Evolutionary conservation across 2,329 filamentous ascomycete genomes (phyloP), one percentile per base, ranked within the genome.

Genomic region (Microdochium trichocladiopsis): DNA sequence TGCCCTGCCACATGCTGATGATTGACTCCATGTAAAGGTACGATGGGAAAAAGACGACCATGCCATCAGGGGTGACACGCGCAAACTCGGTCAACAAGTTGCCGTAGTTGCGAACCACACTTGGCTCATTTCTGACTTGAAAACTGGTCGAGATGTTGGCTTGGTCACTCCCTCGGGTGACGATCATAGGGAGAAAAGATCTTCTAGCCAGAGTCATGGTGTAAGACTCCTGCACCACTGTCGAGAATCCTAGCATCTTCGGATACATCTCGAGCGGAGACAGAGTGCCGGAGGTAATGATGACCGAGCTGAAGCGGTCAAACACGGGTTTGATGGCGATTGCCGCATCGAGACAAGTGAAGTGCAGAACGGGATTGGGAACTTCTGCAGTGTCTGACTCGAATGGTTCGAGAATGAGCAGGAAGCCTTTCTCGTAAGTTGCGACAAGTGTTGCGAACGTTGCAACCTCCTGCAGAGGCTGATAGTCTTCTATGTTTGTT

Each of bases 1-100:
- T 97, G 52, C 90, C 91, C 69, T 99, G 94, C 94, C 94, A 99
- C 84, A 96, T 96, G 67, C 88, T 93, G 67, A 99, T 96, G 66
- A 97, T 97, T 50, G 88, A 94, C 67, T 99, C 94, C 94, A 99
- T 97, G 73, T 99, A 99, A 1, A 99, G 80, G 63, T 99, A 99
- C 0, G 91, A 96, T 0, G 94, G 95, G 67, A 99, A 99, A 76
- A 99, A 99, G 37, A 99, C 94, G n/a, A 99, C 94, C 69, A 99
- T 86, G 28, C 94, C 94, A 63, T 99, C 94, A 0, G 94, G 95
- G 0, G 94, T 99, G 58, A 97, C 86, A 68, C 93, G 95, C 51
- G 91, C 89, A 66, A 99, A 97, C 66, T 99, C 94, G 8, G 92
- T 94, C 28, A 99, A 76, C 2, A 99, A 78, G 57, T 87, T 94